Evolutionary conservation across 495 filamentous ascomycete genomes (phyloP).

Genomic region (Aspergillus sclerotiicarbonarius): DNA sequence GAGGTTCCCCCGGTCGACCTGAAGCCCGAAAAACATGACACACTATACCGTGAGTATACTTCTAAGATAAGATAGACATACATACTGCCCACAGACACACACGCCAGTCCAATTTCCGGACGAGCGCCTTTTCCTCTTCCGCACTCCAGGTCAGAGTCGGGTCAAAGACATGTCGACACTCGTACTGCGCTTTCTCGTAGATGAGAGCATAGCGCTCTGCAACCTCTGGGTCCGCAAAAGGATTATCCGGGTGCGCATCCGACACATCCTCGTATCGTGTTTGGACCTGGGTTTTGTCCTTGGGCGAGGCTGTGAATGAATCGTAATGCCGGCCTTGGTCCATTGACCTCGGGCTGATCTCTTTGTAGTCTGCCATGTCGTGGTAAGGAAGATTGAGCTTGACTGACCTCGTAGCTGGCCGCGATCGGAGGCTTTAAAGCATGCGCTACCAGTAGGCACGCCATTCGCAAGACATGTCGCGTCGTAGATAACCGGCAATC

Average conservation of each 20-base stretch:
- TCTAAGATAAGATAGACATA: slow-evolving; percentile 18
- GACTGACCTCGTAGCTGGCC: too few species aligned
- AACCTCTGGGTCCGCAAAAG: slow-evolving; percentile 44
- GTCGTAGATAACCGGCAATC: not conserved
- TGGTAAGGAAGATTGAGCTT: too few species aligned
- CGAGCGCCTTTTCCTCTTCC: slow-evolving; percentile 50
- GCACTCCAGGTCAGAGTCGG: slow-evolving; percentile 51
- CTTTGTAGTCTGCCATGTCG: not conserved
- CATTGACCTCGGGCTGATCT: not conserved
- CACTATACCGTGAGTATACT: slow-evolving; percentile 1
- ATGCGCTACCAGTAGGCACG: not conserved
- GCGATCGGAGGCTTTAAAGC: not conserved
- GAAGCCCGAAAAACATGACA: slow-evolving; percentile 61
- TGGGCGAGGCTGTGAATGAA: not conserved
- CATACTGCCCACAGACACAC: slow-evolving; percentile 52
- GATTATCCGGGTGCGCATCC: slow-evolving; percentile 18
- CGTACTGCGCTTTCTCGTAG: slow-evolving; percentile 50
- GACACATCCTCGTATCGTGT: not conserved
- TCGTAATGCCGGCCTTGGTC: not conserved
- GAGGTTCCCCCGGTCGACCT: slow-evolving; percentile 58
- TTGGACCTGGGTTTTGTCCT: not conserved
- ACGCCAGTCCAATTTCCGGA: slow-evolving; percentile 54
- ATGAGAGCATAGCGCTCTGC: slow-evolving; percentile 45
- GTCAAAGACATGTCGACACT: slow-evolving; percentile 57
- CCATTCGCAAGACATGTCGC: not conserved